phyloP scores from a whole-genome alignment of 1,139 yeast genomes.

The Geotrichum europaeum region DNA sequence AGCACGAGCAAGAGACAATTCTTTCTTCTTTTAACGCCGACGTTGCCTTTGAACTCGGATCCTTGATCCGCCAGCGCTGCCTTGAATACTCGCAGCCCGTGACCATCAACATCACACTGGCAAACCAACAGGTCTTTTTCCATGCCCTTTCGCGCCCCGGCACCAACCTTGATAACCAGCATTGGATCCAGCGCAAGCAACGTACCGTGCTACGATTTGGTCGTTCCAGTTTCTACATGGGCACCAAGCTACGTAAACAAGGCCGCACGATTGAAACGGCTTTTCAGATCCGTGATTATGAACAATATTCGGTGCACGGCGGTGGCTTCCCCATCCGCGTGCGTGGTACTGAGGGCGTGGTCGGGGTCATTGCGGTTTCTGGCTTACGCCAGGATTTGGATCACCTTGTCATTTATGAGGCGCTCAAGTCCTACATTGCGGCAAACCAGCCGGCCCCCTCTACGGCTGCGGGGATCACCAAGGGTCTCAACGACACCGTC shows the following conservation, averaged over 20 bases:
- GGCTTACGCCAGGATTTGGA: slow-evolving; percentile 42
- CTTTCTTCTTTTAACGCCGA: slow-evolving; percentile 32
- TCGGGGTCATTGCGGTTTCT: slow-evolving; percentile 55
- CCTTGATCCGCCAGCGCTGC: slow-evolving; percentile 27
- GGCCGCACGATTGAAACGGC: slow-evolving; percentile 33
- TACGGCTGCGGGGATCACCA: not conserved
- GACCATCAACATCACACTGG: slow-evolving; percentile 46
- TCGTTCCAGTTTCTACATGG: slow-evolving; percentile 50
- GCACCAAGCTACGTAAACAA: slow-evolving; percentile 39
- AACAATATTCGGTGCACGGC: slow-evolving; percentile 53
- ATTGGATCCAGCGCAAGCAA: slow-evolving; percentile 53
- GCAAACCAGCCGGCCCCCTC: not conserved
- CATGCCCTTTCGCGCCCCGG: slow-evolving; percentile 44
- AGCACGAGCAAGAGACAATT: slow-evolving; percentile 29
- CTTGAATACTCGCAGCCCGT: slow-evolving; percentile 34
- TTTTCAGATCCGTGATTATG: slow-evolving; percentile 40
- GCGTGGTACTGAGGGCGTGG: slow-evolving; percentile 41
- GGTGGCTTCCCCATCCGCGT: slow-evolving; percentile 56
- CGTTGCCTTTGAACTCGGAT: slow-evolving; percentile 35
- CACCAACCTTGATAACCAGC: slow-evolving; percentile 49
- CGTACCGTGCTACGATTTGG: slow-evolving; percentile 49
- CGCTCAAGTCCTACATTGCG: slow-evolving; percentile 14
- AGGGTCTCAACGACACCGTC: slow-evolving; percentile 1
- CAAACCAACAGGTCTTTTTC: slow-evolving; percentile 49
- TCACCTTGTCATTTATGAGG: slow-evolving; percentile 27